Base-by-base conservation (phyloP, 2,329 filamentous ascomycete genomes). In the Ampelomyces quisqualis region DNA sequence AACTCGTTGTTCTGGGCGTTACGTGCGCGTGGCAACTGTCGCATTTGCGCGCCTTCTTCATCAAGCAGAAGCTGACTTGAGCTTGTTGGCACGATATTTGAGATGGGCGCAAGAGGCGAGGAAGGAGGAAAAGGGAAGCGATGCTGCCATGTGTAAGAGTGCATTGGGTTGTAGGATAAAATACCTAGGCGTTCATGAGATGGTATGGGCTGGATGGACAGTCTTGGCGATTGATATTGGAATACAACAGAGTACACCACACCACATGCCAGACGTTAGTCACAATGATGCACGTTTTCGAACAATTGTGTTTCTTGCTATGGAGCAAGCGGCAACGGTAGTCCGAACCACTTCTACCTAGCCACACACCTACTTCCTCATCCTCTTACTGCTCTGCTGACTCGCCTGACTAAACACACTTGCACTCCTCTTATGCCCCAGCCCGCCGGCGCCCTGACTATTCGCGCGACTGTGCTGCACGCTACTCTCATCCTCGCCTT, bases 61-160 rank as follows among this genome's bases (percentile, higher is more conserved):
- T 98, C 77, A 98, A 98, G 80, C 91, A 97, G 77, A 98, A 98
- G 80, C 83, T 98, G 69, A 97, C 93, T 45, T 98, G 81, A 72
- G 35, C 29, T 24, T 33, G 32, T 38, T n/a, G n/a, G 29, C 21
- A 26, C 10, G 32, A 28, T 23, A 31, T 29, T n/a, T n/a, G 45
- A 19, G 22, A 22, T 23, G 18, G 27, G 21, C 11, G n/a, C 15
- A 22, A 14, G 29, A 40, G 44, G 43, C 38, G 49, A 39, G 41
- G 28, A 38, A 31, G 20, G 39, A 40, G n/a, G 13, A 48, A 43
- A 45, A 46, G 28, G 38, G 38, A 42, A 44, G 43, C 23, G 38
- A 37, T 22, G 29, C 15, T 19, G 28, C 11, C 28, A 24, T 32
- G 29, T 36, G 38, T 33, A 46, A 40, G 33, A 31, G 35, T 41